These are phyloP conservation scores for Colletotrichum sublineola DNA, from an alignment of 2,329 filamentous ascomycete genomes.

Conservation along the genomic window DNA sequence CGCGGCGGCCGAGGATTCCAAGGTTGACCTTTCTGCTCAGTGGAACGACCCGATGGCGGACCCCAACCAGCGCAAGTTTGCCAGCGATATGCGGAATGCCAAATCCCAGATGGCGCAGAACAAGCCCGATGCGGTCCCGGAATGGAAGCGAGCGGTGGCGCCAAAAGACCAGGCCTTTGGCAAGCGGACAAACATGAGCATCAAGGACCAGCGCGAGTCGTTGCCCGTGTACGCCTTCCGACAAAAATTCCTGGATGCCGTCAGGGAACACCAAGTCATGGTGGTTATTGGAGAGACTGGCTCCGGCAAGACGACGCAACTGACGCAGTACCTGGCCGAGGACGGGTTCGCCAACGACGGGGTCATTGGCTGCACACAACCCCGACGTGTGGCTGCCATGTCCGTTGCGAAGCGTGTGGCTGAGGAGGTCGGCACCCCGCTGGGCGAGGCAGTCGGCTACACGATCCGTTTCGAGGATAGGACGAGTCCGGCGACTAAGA, in stretches of 20 bases:
- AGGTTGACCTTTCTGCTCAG: constrained; percentile 87
- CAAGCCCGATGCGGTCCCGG: constrained; percentile 79
- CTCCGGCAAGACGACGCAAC: constrained; percentile 95
- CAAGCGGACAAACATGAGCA: constrained; percentile 89
- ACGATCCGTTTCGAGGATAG: constrained; percentile 98
- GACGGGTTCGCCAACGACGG: constrained; percentile 88
- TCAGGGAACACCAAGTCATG: constrained; percentile 88
- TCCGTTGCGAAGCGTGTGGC: constrained; percentile 97
- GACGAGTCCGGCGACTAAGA: constrained; percentile 87
- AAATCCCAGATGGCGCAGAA: constrained; percentile 63
- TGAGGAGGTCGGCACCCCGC: constrained; percentile 91
- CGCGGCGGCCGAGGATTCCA: constrained; percentile 78
- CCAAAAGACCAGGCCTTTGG: constrained; percentile 85
- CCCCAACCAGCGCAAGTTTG: constrained; percentile 88
- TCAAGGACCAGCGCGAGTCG: constrained; percentile 93
- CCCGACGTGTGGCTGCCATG: constrained; percentile 96
- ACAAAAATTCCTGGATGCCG: constrained; percentile 87
- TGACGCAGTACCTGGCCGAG: constrained; percentile 96
- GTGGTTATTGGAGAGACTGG: constrained; percentile 98
- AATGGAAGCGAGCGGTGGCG: constrained; percentile 90
- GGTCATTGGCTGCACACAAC: constrained; percentile 96
- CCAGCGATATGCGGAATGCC: constrained; percentile 82
- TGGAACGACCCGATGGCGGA: constrained; percentile 98
- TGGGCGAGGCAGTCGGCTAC: constrained; percentile 95
- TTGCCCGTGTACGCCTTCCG: constrained; percentile 92